A percentile compares a stretch with the other conserved stretches of the same genome.
These are phyloP conservation scores for Daldinia grandis DNA, from an alignment of 495 filamentous ascomycete genomes.

Conservation along the genomic window DNA sequence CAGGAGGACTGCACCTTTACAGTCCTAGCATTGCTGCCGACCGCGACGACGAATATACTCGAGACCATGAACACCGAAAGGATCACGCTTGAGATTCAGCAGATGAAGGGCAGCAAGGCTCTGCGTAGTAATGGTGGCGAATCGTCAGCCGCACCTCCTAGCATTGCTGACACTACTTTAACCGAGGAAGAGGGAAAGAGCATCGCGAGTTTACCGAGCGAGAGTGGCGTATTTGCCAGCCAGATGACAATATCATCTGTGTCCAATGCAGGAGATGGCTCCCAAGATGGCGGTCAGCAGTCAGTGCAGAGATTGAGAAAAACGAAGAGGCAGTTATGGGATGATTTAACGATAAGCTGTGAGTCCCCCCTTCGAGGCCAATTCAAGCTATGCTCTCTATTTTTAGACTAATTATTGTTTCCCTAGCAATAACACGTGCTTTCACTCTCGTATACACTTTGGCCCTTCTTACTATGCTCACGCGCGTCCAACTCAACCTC, in stretches of 20 bases:
- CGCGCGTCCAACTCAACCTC: constrained; percentile 95
- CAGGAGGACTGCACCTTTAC: constrained; percentile 98
- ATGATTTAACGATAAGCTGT: constrained; percentile 97
- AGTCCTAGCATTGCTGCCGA: constrained; percentile 93
- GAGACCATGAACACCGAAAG: constrained; percentile 88
- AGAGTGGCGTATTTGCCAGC: constrained; percentile 80
- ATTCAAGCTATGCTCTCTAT: neutral
- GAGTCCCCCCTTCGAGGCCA: constrained; percentile 44
- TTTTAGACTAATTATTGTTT: constrained; percentile 37
- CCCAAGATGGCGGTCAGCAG: constrained; percentile 50
- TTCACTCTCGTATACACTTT: constrained; percentile 93
- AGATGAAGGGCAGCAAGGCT: constrained; percentile 85
- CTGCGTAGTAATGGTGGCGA: constrained; percentile 70
- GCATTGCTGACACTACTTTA: constrained; percentile 62
- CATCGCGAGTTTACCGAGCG: constrained; percentile 76
- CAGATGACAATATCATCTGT: constrained; percentile 66
- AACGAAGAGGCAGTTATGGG: constrained; percentile 93
- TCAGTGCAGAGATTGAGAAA: constrained; percentile 66
- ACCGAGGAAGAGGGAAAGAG: constrained; percentile 85
- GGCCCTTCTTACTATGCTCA: constrained; percentile 87
- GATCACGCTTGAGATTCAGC: constrained; percentile 88
- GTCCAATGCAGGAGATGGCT: constrained; percentile 41
- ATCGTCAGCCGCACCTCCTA: constrained; percentile 70
- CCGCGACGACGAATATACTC: constrained; percentile 86
- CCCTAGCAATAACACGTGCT: constrained; percentile 86